Percentiles rank a stretch among this genome's conserved stretches.
phyloP scores from a whole-genome alignment of 108 stramenopile species.

The Cyclotella choctawhatcheeana region DNA sequence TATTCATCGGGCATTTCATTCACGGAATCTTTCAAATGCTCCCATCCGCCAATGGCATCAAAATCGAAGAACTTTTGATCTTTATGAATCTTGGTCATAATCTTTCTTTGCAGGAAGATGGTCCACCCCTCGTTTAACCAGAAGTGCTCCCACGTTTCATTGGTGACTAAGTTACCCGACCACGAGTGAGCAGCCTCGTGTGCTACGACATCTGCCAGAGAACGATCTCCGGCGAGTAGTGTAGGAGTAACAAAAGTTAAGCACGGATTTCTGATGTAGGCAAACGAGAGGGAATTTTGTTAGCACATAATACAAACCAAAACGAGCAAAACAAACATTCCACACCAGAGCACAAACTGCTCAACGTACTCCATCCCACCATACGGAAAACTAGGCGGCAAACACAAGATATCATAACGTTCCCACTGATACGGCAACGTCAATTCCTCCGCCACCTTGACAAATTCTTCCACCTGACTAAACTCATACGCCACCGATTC shows the following conservation, averaged over 20 bases:
- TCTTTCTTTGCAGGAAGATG: slow-evolving; percentile 96
- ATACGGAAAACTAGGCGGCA: slow-evolving; percentile 97
- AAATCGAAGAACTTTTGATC: slow-evolving; percentile 80
- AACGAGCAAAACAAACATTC: slow-evolving; percentile 5
- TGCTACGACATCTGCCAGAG: slow-evolving; percentile 96
- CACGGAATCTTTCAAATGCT: slow-evolving; percentile 68
- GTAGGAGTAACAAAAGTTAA: slow-evolving; percentile 99
- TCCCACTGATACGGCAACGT: slow-evolving; percentile 73
- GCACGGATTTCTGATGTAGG: slow-evolving; percentile 75
- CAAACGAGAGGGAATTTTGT: not conserved
- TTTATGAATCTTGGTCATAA: slow-evolving; percentile 82
- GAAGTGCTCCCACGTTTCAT: slow-evolving; percentile 91
- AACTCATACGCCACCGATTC: slow-evolving; percentile 95
- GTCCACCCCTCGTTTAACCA: slow-evolving; percentile 99
- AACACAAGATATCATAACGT: slow-evolving; percentile 92
- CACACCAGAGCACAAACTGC: no score
- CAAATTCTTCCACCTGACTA: slow-evolving; percentile 90
- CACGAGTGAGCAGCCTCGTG: slow-evolving; percentile 91
- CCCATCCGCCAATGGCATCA: slow-evolving; percentile 84
- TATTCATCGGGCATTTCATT: slow-evolving; percentile 65
- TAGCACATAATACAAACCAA: not conserved
- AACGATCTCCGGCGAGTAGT: slow-evolving; percentile 91
- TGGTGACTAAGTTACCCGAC: slow-evolving; percentile 98
- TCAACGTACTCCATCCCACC: slow-evolving; percentile 93
- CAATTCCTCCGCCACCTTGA: slow-evolving; percentile 87